Base-by-base conservation (phyloP, 192 early-diverging fungal genomes). In the Coemansia sp. region DNA sequence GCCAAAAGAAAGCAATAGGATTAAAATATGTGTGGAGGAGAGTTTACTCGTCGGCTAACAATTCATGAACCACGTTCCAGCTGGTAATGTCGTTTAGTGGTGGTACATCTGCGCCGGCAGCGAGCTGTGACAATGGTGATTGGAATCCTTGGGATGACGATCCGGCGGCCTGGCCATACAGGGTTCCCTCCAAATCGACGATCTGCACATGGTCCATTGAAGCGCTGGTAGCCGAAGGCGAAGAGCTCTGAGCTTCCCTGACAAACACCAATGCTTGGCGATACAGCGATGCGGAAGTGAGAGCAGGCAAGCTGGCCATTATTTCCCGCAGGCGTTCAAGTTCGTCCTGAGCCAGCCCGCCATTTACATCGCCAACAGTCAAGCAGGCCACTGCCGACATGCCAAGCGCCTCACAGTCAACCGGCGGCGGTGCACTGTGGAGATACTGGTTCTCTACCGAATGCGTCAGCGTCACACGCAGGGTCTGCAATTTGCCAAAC, bases 181-280 rank as follows among this genome's bases (percentile, higher is more conserved):
- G 38, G 26, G 14, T 19, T n/a, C 50, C 42, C 33, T 54, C 54
- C 26, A 64, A 23, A 19, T 66, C 59, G 5, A 29, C 19, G 7
- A 66, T 54, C 18, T 32, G 50, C 19, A 40, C 44, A 11, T 32
- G n/a, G n/a, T n/a, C n/a, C n/a, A n/a, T n/a, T n/a, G n/a, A n/a
- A n/a, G n/a, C n/a, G n/a, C n/a, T n/a, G n/a, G n/a, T n/a, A n/a
- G n/a, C n/a, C n/a, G n/a, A n/a, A n/a, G n/a, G n/a, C n/a, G n/a
- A n/a, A n/a, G 41, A 11, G 28, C 5, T 44, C 14, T 2, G 17
- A 26, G 28, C 44, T 0, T 37, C n/a, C 14, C 56, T 70, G 14
- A 64, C 32, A 45, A 53, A 64, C 6, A 43, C 42, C 20, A 60
- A 64, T 11, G 61, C 67, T 2, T 18, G 20, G 28, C 50, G 44